A percentile compares a stretch with the other conserved stretches of the same genome.
phyloP scores from a whole-genome alignment of 331 rosid genomes.

The Cydonia oblonga region DNA sequence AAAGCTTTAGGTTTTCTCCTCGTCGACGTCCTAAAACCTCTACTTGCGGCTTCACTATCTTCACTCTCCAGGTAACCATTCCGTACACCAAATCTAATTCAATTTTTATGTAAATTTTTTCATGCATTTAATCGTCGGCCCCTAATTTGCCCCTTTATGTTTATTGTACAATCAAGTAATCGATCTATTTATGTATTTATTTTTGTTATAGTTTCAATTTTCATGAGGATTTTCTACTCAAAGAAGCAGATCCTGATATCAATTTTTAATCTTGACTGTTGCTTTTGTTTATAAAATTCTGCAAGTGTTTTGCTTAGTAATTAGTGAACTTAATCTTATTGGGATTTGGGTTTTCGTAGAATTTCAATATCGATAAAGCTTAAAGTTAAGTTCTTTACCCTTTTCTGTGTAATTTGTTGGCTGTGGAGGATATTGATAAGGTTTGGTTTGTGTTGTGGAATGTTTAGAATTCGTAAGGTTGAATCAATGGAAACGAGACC shows the following conservation, averaged over 20 bases:
- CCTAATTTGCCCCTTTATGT: background rate
- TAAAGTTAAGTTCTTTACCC: background rate
- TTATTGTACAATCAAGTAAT: background rate
- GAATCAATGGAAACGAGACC: conserved; percentile 55
- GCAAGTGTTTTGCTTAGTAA: background rate
- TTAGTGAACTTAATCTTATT: background rate
- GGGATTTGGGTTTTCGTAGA: background rate
- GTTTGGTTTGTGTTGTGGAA: conserved; percentile 5
- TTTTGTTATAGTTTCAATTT: background rate
- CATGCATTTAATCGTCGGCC: background rate
- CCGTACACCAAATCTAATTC: background rate
- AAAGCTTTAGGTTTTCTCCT: no score
- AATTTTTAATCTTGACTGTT: background rate
- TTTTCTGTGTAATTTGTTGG: background rate
- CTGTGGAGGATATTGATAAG: conserved; percentile 18
- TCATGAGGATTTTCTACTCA: background rate
- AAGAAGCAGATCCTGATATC: background rate
- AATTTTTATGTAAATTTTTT: no score
- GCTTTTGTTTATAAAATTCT: background rate
- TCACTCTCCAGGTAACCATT: background rate
- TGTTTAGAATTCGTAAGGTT: background rate
- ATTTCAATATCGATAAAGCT: background rate
- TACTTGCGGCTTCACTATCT: background rate
- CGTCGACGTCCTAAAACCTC: no score
- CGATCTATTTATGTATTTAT: background rate